Evolutionary conservation across 1,284 basidiomycete species (phyloP).

Genomic region (Athelia sp.): DNA sequence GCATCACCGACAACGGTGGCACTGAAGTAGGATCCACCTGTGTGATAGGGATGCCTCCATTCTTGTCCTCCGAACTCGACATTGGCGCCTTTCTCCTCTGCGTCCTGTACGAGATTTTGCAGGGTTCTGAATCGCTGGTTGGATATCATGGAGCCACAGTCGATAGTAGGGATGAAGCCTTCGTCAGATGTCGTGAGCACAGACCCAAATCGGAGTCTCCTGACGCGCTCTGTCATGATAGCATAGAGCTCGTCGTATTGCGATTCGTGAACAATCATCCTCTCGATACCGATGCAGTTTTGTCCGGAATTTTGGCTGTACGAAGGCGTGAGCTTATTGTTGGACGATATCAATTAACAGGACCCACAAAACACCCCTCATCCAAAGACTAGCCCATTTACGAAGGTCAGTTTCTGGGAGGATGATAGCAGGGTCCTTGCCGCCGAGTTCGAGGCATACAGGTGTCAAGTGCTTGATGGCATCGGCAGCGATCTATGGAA

Average conservation of each 20-base stretch:
- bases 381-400: conserved; percentile 68
- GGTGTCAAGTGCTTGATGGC: conserved; percentile 86
- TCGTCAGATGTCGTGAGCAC: conserved; percentile 58
- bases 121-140: conserved; percentile 66
- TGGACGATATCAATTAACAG: conserved; percentile 1
- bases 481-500: conserved; percentile 64
- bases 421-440: conserved; percentile 78
- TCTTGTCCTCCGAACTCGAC: conserved; percentile 64
- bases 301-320: conserved; percentile 87
- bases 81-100: conserved; percentile 68
- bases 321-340: conserved; percentile 3
- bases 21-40: conserved; percentile 75
- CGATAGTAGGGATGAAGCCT: conserved; percentile 66
- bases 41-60: conserved; percentile 61
- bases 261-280: conserved; percentile 77
- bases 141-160: conserved; percentile 81
- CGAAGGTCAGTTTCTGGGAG: conserved; percentile 69
- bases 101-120: conserved; percentile 66
- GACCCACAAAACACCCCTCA: conserved; percentile 88
- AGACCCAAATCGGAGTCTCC: conserved; percentile 66
- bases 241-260: conserved; percentile 74
- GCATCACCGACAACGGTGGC: conserved; percentile 88
- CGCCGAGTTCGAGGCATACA: conserved; percentile 87
- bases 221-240: conserved; percentile 58
- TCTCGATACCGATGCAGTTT: conserved; percentile 96